Evolutionary conservation across 768 basidiomycete species (phyloP).

Genomic region (Crassisporium funariophilum): DNA sequence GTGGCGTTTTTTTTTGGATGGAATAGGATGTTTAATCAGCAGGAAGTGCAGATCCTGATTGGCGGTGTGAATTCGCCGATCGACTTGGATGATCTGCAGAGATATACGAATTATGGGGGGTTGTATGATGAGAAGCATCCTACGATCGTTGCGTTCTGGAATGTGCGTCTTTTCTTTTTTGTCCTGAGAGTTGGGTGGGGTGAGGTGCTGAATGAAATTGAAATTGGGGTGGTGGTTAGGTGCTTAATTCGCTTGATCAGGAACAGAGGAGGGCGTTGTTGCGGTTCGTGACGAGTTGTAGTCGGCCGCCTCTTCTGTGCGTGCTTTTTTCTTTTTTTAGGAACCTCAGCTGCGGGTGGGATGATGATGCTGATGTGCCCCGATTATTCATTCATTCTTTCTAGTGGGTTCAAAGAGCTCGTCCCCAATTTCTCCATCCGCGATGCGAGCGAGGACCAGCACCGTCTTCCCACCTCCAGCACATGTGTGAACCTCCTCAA

Average conservation of each 20-base stretch:
- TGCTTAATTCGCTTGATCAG: constrained; percentile 77
- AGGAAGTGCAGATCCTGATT: constrained; percentile 89
- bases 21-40: constrained; percentile 93
- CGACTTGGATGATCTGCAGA: constrained; percentile 78
- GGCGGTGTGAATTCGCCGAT: constrained; percentile 88
- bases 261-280: constrained; percentile 78
- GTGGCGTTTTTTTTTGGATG: not conserved
- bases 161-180: constrained; percentile 40
- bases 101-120: constrained; percentile 83
- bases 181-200: too few species aligned
- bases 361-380: not conserved
- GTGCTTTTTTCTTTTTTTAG: constrained; percentile 25
- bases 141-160: constrained; percentile 85
- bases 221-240: too few species aligned
- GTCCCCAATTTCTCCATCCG: constrained; percentile 88
- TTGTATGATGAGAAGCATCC: constrained; percentile 68
- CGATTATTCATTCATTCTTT: not conserved
- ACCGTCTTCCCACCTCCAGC: constrained; percentile 72
- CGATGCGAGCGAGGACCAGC: constrained; percentile 73
- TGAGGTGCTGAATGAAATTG: too few species aligned
- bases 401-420: constrained; percentile 83
- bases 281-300: constrained; percentile 92
- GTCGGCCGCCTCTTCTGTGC: constrained; percentile 83
- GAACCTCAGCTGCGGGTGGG: too few species aligned
- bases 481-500: constrained; percentile 95